Base-by-base conservation (phyloP, 73 alveolate genomes). In the Effrenium voratum region DNA sequence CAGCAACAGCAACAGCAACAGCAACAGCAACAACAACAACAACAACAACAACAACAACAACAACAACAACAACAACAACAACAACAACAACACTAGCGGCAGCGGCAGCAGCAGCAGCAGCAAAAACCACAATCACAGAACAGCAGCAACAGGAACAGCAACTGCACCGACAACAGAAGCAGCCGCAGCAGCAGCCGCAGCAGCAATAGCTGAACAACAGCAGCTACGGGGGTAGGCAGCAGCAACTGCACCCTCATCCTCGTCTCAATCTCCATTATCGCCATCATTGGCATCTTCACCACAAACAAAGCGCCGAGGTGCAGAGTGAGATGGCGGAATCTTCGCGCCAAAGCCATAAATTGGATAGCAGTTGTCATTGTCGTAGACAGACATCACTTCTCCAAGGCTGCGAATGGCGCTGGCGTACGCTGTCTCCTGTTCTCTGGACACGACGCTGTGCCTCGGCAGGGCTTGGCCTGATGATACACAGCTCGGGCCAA, bases 341-440 rank as follows among this genome's bases (percentile, higher is more conserved):
- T 90, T 90, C 57, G 97, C 97, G 15, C 97, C 97, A n/a, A 90
- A 90, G 55, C 97, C 97, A 90, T 90, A 90, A 40, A 90, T 90
- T 13, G 97, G 97, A 46, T 90, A 90, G 26, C 97, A 63, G 66
- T 90, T 90, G 76, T 90, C 97, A 22, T 77, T 90, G 57, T 77
- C 97, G 76, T 90, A 90, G 45, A 90, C 97, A 38, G 97, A 90
- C 97, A 90, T 90, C 49, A 90, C 97, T 41, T 90, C 97, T 19
- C 97, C 97, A 30, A 90, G 97, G 43, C 88, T 22, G 19, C 97
- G 70, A 46, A 90, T 90, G 24, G 97, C 97, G 32, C 88, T 90
- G 50, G 97, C 76, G 47, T 90, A 90, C 34, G 97, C 97, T 6
- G 97, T 90, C 87, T 90, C 97, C 38, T 90, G 88, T 2, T 90